Base-by-base conservation (phyloP, 306 rosid genomes). In the Begonia peltatifolia region DNA sequence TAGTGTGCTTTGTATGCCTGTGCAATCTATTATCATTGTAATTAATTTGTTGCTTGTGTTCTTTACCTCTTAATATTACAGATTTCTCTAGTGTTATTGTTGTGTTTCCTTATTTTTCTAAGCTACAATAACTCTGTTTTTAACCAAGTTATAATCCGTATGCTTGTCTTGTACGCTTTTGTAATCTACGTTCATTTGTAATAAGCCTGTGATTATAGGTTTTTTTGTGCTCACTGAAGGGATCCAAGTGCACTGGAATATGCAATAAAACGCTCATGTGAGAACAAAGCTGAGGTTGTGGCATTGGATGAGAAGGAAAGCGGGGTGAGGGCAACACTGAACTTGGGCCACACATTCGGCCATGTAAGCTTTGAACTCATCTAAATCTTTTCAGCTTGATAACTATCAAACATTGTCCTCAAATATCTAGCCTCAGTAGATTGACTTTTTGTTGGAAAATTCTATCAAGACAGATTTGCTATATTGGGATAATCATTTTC, bases 321-420 rank as follows among this genome's bases (percentile, higher is more conserved):
- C 71, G 99, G 99, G 73, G 42, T 90, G 63, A 81, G 99, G 71
- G 99, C 95, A 51, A 86, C 87, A 54, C 63, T 86, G 74, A 92
- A 92, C 74, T 75, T 92, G 79, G 99, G 96, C 51, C 99, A 92
- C 72, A 92, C 99, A 57, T 92, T 92, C 64, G 99, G 96, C 51
- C 96, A 92, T 64, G 96, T 92, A 65, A 79, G 96, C 68, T 41
- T 25, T 68, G 46, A 61, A 14, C 50, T 42, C 69, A 22, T 49
- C 50, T 66, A 17, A 54, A 52, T 44, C 36, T n/a, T 60, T 68
- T 23, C 54, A 14, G 13, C 36, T 47, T 71, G 63, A 36, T 25
- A 46, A 59, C 12, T 11, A 3, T 10, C 2, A 44, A 2, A 11
- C 36, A 1, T 30, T 6, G 36, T 6, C 36, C 36, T 30, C 36